Evolutionary conservation across 768 basidiomycete species (phyloP), one percentile per base, ranked within the genome.

Genomic region (Grammothele lineata): DNA sequence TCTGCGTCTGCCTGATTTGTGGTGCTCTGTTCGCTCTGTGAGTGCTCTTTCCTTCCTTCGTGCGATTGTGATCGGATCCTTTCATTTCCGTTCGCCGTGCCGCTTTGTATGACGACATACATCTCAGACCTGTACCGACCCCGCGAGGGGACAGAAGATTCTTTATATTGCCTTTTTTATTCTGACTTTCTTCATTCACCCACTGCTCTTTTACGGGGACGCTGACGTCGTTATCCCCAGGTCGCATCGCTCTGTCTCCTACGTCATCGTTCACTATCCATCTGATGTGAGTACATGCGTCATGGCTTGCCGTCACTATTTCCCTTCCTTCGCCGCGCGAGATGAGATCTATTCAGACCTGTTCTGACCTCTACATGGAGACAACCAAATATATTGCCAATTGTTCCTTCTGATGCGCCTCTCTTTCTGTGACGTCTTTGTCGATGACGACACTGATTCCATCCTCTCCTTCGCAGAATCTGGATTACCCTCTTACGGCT

Each of bases 121-220:
- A 65, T 78, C 81, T 63, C 62, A 87, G 83, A 85, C 85, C 84
- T 87, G 83, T 87, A 80, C 85, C 70, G 81, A 87, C 53, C 68
- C 55, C 59, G n/a, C 12, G 59, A 44, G 52, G 40, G 62, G 58
- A 61, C 56, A 59, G 79, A 82, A 70, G 78, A 82, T 66, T 73
- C 62, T 57, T 53, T 58, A 74, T 71, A 81, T 85, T 85, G 82
- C 83, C 76, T 80, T 73, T 74, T 72, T 65, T 30, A 30, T 58
- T 68, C 72, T 71, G 63, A 74, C 53, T 49, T 44, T 59, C 53
- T 43, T 19, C 25, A 11, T 11, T 43, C 35, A 17, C 25, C 24
- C 5, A 23, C 23, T n/a, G 38, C 42, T 50, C 30, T 39, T 40
- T 45, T 43, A 37, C 41, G 53, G 49, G 24, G 45, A 22, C 36